Conservation (phyloP, 768 basidiomycete species). For the Baorangia bicolor region DNA sequence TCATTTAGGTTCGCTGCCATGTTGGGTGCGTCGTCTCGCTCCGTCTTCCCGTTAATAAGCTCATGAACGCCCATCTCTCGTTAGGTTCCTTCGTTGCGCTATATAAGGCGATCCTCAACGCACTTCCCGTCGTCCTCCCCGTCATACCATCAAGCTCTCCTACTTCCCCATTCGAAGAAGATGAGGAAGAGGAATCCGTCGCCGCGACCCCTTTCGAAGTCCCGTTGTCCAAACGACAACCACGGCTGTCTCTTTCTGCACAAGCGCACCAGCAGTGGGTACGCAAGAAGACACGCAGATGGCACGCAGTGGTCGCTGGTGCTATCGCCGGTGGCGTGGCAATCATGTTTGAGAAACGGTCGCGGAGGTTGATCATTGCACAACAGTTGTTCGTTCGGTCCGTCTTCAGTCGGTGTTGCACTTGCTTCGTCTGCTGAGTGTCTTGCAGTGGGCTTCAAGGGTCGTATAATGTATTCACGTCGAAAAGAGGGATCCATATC, state of each 20-base stretch:
- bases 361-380: constrained; percentile 63
- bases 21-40: constrained; percentile 53
- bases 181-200: constrained; percentile 21
- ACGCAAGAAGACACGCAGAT: constrained; percentile 64
- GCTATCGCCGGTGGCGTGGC: constrained; percentile 69
- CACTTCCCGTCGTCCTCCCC: constrained; percentile 69
- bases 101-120: constrained; percentile 79
- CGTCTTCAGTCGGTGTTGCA: not conserved
- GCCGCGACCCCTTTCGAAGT: constrained; percentile 12
- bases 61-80: not conserved
- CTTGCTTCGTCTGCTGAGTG: not conserved
- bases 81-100: constrained; percentile 72
- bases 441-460: constrained; percentile 79
- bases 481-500: constrained; percentile 61
- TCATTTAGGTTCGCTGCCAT: constrained; percentile 84
- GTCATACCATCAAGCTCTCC: constrained; percentile 24
- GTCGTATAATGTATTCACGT: constrained; percentile 77
- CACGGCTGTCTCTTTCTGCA: constrained; percentile 60
- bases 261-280: constrained; percentile 63
- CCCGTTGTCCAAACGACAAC: constrained; percentile 34
- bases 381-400: constrained; percentile 88
- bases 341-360: constrained; percentile 74
- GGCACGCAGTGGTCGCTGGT: constrained; percentile 82
- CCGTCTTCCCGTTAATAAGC: too few species aligned
- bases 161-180: constrained; percentile 33